A percentile compares a stretch with the other conserved stretches of the same genome.
Evolutionary conservation across 805 yeast genomes (phyloP).

Genomic region (Wickerhamiella shivajii): DNA sequence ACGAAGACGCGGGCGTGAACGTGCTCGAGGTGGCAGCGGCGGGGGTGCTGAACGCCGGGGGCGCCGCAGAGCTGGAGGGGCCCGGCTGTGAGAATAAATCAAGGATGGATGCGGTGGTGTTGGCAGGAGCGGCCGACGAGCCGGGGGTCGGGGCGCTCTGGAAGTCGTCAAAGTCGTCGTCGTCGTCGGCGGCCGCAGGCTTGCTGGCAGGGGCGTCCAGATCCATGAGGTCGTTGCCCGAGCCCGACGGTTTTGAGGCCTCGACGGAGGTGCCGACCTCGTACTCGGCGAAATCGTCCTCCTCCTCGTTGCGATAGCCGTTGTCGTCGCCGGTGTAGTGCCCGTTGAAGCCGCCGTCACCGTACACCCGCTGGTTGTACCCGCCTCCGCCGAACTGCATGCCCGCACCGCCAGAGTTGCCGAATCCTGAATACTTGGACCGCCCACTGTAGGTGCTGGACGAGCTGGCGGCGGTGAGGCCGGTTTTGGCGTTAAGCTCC

Average conservation of each 20-base stretch:
- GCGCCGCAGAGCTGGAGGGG: conserved; percentile 10
- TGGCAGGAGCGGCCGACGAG: conserved; percentile 12
- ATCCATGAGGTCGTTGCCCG: background rate
- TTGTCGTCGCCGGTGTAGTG: conserved; percentile 23
- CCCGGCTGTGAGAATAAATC: conserved; percentile 17
- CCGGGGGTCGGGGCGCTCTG: conserved; percentile 37
- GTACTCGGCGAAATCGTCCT: conserved; percentile 16
- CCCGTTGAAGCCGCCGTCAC: conserved; percentile 29
- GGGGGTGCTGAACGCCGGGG: conserved; percentile 10
- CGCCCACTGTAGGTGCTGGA: conserved; percentile 25
- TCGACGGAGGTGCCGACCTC: conserved; percentile 18
- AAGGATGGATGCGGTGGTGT: conserved; percentile 14
- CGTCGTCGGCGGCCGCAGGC: conserved; percentile 16
- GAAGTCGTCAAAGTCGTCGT: conserved; percentile 52
- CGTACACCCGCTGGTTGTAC: conserved; percentile 26
- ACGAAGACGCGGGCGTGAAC: conserved; percentile 3
- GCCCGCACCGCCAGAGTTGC: conserved; percentile 18
- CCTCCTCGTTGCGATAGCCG: conserved; percentile 2
- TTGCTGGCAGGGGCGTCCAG: conserved; percentile 2
- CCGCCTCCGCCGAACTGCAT: conserved; percentile 23
- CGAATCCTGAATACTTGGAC: conserved; percentile 26
- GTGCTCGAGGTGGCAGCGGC: conserved; percentile 7
- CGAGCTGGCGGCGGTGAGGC: conserved; percentile 32
- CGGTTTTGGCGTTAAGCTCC: conserved; percentile 62
- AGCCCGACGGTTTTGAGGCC: background rate